Conservation (phyloP, 768 basidiomycete species). For the Calocera viscosa region DNA sequence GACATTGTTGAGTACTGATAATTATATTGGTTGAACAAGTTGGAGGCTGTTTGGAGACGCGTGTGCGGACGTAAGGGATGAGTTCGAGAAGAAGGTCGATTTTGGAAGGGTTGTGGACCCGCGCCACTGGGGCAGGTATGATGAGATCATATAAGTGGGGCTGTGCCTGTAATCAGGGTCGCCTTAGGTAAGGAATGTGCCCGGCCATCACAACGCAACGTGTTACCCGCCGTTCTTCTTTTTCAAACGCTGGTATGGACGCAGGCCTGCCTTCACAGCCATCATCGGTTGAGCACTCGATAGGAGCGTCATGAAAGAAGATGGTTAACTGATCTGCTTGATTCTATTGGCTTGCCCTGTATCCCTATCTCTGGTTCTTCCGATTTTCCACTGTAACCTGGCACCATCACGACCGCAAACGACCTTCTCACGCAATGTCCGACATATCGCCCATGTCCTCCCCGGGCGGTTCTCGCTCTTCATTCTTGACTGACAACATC, state of each 20-base stretch:
- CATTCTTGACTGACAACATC: constrained; percentile 6
- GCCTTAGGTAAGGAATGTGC: not conserved
- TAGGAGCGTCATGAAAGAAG: not conserved
- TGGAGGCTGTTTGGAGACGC: not conserved
- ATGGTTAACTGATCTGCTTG: not conserved
- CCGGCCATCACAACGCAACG: constrained; percentile 5
- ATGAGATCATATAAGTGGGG: not conserved
- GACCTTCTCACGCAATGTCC: constrained; percentile 5
- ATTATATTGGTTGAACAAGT: not conserved
- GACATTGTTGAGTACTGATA: constrained; percentile 3
- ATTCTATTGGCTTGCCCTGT: not conserved
- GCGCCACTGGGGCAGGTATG: not conserved
- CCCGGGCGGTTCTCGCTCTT: constrained; percentile 1
- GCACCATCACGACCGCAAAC: not conserved
- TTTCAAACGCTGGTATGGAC: not conserved
- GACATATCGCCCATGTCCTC: constrained; percentile 8
- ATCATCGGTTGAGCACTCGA: not conserved
- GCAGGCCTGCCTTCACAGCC: not conserved
- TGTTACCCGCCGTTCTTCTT: constrained; percentile 2
- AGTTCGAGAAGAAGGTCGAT: constrained; percentile 1
- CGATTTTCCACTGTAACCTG: not conserved
- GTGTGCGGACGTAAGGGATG: constrained; percentile 7
- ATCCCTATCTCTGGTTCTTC: not conserved
- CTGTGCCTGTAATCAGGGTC: not conserved
- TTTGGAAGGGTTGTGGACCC: constrained; percentile 5